Evolutionary conservation across 2,329 filamentous ascomycete genomes (phyloP).

Genomic region (Apiospora aurea): DNA sequence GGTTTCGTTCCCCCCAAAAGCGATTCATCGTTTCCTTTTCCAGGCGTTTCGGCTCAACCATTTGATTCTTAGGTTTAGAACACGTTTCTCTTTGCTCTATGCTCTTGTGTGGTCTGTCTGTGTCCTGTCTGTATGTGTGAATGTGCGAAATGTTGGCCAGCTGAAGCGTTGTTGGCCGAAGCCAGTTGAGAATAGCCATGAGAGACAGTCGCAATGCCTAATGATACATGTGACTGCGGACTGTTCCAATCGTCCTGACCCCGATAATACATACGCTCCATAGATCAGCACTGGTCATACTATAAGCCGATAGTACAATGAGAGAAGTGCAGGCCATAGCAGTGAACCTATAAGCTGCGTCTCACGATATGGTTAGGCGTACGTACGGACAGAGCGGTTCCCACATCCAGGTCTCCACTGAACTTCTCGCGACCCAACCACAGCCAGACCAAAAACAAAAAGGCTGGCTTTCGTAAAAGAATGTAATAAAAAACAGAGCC

Average conservation of each 20-base stretch:
- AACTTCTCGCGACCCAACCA: no score
- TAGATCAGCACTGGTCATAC: no score
- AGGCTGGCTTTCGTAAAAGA: no score
- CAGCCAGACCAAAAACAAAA: no score
- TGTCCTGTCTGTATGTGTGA: not conserved
- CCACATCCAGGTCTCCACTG: no score
- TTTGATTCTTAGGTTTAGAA: constrained; percentile 5
- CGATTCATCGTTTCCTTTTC: not conserved
- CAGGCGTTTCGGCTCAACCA: constrained; percentile 12
- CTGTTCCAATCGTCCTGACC: no score
- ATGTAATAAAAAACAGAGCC: not conserved
- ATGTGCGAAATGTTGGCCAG: not conserved
- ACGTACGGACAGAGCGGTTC: no score
- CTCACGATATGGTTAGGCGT: no score
- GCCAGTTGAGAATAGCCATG: not conserved
- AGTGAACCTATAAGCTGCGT: not conserved
- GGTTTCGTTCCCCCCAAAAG: not conserved
- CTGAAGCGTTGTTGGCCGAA: not conserved
- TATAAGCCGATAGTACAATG: not conserved
- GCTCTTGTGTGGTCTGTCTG: no score
- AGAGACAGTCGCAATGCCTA: not conserved
- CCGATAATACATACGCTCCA: no score
- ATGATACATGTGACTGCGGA: not conserved
- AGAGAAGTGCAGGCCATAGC: not conserved
- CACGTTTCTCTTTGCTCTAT: not conserved